Percentiles rank a stretch among this genome's conserved stretches.
Evolutionary conservation across 1,284 basidiomycete genomes (phyloP).

Genomic region (Neonothopanus nambi): DNA sequence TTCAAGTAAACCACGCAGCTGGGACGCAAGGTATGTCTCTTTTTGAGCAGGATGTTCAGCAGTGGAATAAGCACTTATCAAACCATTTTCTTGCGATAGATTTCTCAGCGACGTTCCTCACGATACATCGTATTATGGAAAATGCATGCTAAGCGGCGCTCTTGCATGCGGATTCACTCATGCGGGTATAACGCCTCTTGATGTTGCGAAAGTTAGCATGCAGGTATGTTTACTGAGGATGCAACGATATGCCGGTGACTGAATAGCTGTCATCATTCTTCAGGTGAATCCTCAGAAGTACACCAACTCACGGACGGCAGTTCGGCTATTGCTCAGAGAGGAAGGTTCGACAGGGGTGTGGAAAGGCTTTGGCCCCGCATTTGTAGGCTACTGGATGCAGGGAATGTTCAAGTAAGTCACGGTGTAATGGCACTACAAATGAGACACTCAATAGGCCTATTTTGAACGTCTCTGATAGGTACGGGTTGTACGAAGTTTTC

Average conservation of each 20-base stretch:
- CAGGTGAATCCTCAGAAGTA: conserved; percentile 80
- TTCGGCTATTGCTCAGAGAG: conserved; percentile 77
- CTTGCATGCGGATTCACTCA: conserved; percentile 94
- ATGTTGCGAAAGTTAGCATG: conserved; percentile 98
- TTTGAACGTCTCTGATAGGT: conserved; percentile 28
- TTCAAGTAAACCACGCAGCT: too few species aligned
- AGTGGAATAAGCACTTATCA: too few species aligned
- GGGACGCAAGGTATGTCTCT: too few species aligned
- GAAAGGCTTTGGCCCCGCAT: conserved; percentile 91
- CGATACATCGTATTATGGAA: conserved; percentile 70
- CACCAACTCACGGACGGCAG: conserved; percentile 71
- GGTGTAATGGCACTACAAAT: too few species aligned
- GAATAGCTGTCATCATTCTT: conserved; percentile 8
- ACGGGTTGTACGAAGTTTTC: conserved; percentile 94
- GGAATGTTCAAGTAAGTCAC: conserved; percentile 80
- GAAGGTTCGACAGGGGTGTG: conserved; percentile 86
- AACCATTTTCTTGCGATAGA: too few species aligned
- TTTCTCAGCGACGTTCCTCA: conserved; percentile 70
- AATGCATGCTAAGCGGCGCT: conserved; percentile 86
- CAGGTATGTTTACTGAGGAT: conserved; percentile 61
- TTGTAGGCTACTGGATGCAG: conserved; percentile 93
- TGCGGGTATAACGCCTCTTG: conserved; percentile 89
- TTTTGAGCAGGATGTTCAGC: too few species aligned
- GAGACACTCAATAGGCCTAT: not conserved
- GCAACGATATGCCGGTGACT: conserved; percentile 35